These are phyloP conservation scores for Rugosomyces carneus DNA, from an alignment of 1,284 basidiomycete genomes.

Conservation along the genomic window DNA sequence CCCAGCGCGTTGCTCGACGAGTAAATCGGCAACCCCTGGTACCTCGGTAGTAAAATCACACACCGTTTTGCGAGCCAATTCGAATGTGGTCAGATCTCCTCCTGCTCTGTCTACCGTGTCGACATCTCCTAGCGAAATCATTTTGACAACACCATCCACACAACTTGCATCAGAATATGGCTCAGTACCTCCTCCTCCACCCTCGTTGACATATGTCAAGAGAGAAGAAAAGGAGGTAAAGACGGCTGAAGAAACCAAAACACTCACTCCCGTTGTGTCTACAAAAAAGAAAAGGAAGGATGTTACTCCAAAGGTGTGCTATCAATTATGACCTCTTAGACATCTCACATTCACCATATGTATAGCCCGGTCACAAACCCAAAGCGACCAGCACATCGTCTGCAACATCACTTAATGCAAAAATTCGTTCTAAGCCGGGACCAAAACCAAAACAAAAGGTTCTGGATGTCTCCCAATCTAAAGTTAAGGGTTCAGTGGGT, in stretches of 20 bases:
- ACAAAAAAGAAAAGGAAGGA: conserved; percentile 44
- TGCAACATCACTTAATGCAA: conserved; percentile 27
- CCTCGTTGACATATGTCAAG: conserved; percentile 19
- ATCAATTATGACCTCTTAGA: conserved; percentile 3
- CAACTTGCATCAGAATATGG: conserved; percentile 36
- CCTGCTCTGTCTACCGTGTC: conserved; percentile 12
- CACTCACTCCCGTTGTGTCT: conserved; percentile 15
- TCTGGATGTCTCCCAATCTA: conserved; percentile 17
- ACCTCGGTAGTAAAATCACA: conserved; percentile 10
- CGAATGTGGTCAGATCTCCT: conserved; percentile 12
- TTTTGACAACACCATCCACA: conserved; percentile 20
- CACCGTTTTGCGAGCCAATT: conserved; percentile 4
- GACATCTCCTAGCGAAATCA: conserved; percentile 14
- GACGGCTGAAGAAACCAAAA: conserved; percentile 21
- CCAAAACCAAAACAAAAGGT: conserved; percentile 32
- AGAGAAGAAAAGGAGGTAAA: conserved; percentile 23
- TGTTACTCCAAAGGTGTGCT: conserved; percentile 35
- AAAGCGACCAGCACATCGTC: conserved; percentile 15
- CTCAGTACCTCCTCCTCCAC: conserved; percentile 55
- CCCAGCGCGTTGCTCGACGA: conserved; percentile 14
- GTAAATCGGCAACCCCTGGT: conserved; percentile 10
- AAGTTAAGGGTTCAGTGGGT: conserved; percentile 11
- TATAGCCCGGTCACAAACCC: conserved; percentile 34
- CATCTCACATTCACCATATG: conserved; percentile 15
- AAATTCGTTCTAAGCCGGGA: conserved; percentile 34